Evolutionary conservation across 2,329 filamentous ascomycete species (phyloP).

Genomic region (Phoma herbarum): DNA sequence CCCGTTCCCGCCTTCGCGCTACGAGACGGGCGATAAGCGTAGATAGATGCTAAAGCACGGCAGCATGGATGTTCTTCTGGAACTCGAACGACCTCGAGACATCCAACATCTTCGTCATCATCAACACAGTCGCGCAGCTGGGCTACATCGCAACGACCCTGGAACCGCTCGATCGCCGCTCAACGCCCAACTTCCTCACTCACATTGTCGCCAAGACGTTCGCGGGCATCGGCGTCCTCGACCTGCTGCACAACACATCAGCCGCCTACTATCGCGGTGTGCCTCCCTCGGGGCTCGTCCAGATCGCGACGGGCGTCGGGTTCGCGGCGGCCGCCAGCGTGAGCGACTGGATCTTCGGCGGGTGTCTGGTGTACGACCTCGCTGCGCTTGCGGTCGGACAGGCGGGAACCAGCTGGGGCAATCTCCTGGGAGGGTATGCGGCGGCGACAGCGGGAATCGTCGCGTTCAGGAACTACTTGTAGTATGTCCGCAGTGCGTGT

Average conservation of each 20-base stretch:
- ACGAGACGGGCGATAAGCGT: background rate
- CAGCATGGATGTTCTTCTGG: slow-evolving; percentile 70
- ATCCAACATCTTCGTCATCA: slow-evolving; percentile 64
- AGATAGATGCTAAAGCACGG: background rate
- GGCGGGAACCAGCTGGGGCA: slow-evolving; percentile 58
- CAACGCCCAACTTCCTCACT: slow-evolving; percentile 63
- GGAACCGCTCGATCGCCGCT: slow-evolving; percentile 59
- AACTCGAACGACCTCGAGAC: slow-evolving; percentile 61
- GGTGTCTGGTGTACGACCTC: slow-evolving; percentile 67
- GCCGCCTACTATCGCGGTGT: slow-evolving; percentile 64
- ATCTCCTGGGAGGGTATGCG: slow-evolving; percentile 61
- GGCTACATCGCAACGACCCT: slow-evolving; percentile 62
- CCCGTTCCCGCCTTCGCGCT: slow-evolving; percentile 28
- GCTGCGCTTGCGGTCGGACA: slow-evolving; percentile 65
- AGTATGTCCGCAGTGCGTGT: slow-evolving; percentile 49
- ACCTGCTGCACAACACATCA: slow-evolving; percentile 66
- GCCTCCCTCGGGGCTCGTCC: slow-evolving; percentile 57
- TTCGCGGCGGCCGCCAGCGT: slow-evolving; percentile 60
- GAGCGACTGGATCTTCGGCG: slow-evolving; percentile 69
- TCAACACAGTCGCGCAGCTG: slow-evolving; percentile 65
- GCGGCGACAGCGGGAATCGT: slow-evolving; percentile 63
- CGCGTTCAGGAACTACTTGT: slow-evolving; percentile 60
- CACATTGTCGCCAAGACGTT: slow-evolving; percentile 68
- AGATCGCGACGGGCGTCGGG: slow-evolving; percentile 62
- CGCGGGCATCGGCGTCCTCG: slow-evolving; percentile 67